Base-by-base conservation (phyloP, 164 flowering plant species). In the Sextonia rubra region DNA sequence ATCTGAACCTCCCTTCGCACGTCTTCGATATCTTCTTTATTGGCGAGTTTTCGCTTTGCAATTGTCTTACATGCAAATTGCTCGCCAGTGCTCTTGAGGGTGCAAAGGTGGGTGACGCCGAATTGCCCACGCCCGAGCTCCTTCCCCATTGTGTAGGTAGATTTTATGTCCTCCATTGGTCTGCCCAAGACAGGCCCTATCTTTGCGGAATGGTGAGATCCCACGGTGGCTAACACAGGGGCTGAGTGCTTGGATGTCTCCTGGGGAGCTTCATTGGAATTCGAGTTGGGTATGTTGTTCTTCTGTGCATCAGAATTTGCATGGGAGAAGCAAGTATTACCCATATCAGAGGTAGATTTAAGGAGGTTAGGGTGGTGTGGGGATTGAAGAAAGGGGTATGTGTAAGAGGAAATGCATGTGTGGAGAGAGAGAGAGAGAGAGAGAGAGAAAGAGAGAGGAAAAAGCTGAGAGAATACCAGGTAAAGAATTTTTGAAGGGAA, bases 121-220 rank as follows among this genome's bases (percentile, higher is more conserved):
- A 92, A 92, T 68, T 91, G 94, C 0, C 94, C 97, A 12, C 97
- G 75, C 0, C 97, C 94, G 1, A 92, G 86, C 81, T 92, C 97
- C 66, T 88, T 89, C 14, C 97, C 94, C 0, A 91, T 83, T 1
- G 84, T 66, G 81, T 90, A 91, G 4, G 30, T 66, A 0, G 81
- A 11, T 15, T 76, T 69, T 4, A 91, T 84, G 24, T 91, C 94
- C 68, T 91, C 97, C 94, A 90, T 90, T 0, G 93, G 93, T 27
- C 91, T 84, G 32, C 91, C 90, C 29, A 91, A 74, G 47, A 90
- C 94, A 1, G 85, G 85, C 29, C 75, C 75, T 49, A 85, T 77
- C 0, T 74, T 48, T 48, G 47, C 80, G 80, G 3, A 74, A 66
- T 7, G 77, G 74, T 52, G 17, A 20, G 58, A 52, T 15, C n/a